A percentile compares a stretch with the other conserved stretches of the same genome.
phyloP scores from a whole-genome alignment of 2,329 filamentous ascomycete genomes.

The Chaetomium sp. region DNA sequence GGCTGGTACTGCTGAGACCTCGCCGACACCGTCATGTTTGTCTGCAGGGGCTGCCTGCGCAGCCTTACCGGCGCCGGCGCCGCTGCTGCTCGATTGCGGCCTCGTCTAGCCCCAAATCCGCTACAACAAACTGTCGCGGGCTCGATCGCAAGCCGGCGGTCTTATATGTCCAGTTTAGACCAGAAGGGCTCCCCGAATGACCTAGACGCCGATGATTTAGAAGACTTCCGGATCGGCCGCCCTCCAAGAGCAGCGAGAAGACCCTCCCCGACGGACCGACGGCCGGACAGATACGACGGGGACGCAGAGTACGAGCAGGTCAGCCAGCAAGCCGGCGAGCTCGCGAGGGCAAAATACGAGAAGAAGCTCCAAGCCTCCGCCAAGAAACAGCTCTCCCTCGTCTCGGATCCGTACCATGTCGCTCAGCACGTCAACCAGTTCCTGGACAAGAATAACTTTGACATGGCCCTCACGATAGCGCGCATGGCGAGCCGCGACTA shows the following conservation, averaged over 20 bases:
- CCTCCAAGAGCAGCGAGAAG: not conserved
- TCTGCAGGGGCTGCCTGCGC: slow-evolving; percentile 33
- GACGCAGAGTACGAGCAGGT: slow-evolving; percentile 17
- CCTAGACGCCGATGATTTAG: too few relatives aligned
- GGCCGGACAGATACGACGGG: not conserved
- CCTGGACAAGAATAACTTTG: slow-evolving; percentile 52
- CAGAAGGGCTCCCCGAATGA: too few relatives aligned
- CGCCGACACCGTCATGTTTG: slow-evolving; percentile 29
- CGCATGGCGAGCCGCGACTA: slow-evolving; percentile 60
- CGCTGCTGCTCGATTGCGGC: not conserved
- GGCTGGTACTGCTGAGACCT: too few relatives aligned
- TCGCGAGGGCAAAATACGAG: slow-evolving; percentile 7
- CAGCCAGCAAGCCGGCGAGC: not conserved
- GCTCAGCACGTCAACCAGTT: slow-evolving; percentile 58
- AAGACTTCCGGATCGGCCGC: not conserved
- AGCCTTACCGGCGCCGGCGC: slow-evolving; percentile 10
- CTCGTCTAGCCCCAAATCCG: slow-evolving; percentile 4
- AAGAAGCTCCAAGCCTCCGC: slow-evolving; percentile 34
- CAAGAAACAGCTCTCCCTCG: slow-evolving; percentile 52
- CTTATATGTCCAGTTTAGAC: too few relatives aligned
- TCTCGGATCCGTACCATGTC: slow-evolving; percentile 67
- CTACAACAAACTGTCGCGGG: not conserved
- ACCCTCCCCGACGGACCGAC: not conserved
- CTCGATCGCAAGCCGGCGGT: not conserved
- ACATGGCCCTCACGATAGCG: slow-evolving; percentile 62